Percentiles rank a stretch among this genome's conserved stretches.
These are phyloP conservation scores for Pterocarpus macrocarpus DNA, from an alignment of 306 rosid genomes.

Conservation along the genomic window DNA sequence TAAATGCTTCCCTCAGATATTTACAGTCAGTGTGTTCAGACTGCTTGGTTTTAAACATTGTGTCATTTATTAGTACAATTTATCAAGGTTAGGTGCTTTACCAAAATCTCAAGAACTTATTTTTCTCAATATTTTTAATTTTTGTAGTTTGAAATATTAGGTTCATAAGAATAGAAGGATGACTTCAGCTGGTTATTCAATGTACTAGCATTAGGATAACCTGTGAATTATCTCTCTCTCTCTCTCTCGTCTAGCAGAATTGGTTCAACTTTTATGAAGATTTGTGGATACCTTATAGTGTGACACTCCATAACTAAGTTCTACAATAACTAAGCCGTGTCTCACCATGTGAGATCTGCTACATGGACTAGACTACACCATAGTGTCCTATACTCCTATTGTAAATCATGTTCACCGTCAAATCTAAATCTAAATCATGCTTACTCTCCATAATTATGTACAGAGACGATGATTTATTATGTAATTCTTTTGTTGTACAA, in stretches of 20 bases:
- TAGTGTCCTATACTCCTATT: not conserved
- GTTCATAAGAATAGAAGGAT: not conserved
- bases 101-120: no score
- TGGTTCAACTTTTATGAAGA: not conserved
- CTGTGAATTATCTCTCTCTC: not conserved
- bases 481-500: not conserved
- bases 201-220: not conserved
- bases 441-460: no score
- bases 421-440: no score
- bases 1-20: not conserved
- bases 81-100: not conserved
- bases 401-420: no score
- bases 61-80: conserved; percentile 1
- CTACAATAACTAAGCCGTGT: not conserved
- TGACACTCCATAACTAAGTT: not conserved
- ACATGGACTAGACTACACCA: not conserved
- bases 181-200: conserved; percentile 8
- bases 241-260: not conserved
- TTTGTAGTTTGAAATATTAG: not conserved
- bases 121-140: not conserved
- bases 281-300: not conserved
- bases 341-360: not conserved
- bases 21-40: not conserved
- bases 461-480: no score
- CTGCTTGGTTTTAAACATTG: conserved; percentile 10